phyloP scores from a whole-genome alignment of 768 basidiomycete species.

The Boletus reticulatus region DNA sequence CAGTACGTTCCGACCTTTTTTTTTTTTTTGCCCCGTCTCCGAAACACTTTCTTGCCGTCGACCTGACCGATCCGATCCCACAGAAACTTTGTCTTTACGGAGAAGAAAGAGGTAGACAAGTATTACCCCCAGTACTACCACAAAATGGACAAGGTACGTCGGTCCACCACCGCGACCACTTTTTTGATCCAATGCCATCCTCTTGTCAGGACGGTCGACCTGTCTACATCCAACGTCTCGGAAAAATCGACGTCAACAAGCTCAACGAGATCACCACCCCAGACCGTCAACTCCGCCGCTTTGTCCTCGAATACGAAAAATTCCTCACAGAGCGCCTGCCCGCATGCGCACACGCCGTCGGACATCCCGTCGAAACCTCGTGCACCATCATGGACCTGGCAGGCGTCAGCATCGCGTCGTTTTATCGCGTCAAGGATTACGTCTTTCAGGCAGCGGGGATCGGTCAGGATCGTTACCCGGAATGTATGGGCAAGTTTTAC shows the following conservation, averaged over 20 bases:
- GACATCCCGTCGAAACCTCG: slow-evolving; percentile 91
- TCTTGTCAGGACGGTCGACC: slow-evolving; percentile 82
- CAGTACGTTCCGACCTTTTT: slow-evolving; percentile 50
- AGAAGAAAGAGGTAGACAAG: slow-evolving; percentile 80
- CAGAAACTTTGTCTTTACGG: slow-evolving; percentile 85
- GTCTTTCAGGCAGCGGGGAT: slow-evolving; percentile 71
- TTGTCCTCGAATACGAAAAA: slow-evolving; percentile 92
- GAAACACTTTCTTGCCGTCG: too few species aligned
- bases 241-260: slow-evolving; percentile 81
- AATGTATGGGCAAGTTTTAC: slow-evolving; percentile 97
- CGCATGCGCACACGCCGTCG: slow-evolving; percentile 64
- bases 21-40: background rate
- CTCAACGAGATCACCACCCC: slow-evolving; percentile 80
- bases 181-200: too few species aligned
- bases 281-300: slow-evolving; percentile 84
- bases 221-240: slow-evolving; percentile 91
- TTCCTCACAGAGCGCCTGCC: slow-evolving; percentile 80
- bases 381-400: slow-evolving; percentile 97
- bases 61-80: background rate
- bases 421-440: slow-evolving; percentile 92
- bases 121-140: slow-evolving; percentile 97
- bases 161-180: too few species aligned
- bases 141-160: slow-evolving; percentile 82
- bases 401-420: slow-evolving; percentile 66
- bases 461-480: slow-evolving; percentile 90